Base-by-base conservation (phyloP, 768 basidiomycete species). In the Ramaria sp. region DNA sequence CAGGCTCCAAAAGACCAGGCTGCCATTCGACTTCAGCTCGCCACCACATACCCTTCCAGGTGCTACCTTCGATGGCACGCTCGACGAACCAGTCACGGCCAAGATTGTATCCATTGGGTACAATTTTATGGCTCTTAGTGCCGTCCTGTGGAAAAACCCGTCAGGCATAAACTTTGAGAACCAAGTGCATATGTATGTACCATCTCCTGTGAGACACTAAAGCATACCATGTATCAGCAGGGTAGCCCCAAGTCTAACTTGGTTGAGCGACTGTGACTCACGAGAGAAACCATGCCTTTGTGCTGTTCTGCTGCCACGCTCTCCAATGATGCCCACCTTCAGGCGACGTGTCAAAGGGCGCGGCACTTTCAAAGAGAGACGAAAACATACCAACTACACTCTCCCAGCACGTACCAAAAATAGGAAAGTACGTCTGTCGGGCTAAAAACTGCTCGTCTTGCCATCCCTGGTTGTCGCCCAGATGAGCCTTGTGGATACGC, bases 371-470 rank as follows among this genome's bases (percentile, higher is more conserved):
- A 9, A 52, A 56, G 4, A 56, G 13, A 6, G 39, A 51, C 17
- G 3, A 27, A 20, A 43, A 27, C 60, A 13, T 31, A 76, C 84
- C 84, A 61, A 82, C 76, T 22, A 92, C 68, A 63, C 82, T 88
- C 74, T 93, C 90, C 86, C 91, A 90, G 68, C 91, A 93, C 0
- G 88, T 88, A 27, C 91, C 91, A 77, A 81, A 83, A 37, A 83
- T 70, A 4, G 89, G 88, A 62, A 79, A 78, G 69, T 89, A 91
- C 60, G 83, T 74, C 62, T 93, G 90, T 22, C 91, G 80, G 22
- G 82, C 84, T 48, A 92, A 78, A 65, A 82, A 78, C 59, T 82
- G 77, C 65, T 93, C 84, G 0, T 71, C 66, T 65, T 84, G 83
- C 63, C 76, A 77, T 2, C 82, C 82, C 53, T 85, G 80, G 0